Base-by-base conservation (phyloP, 768 basidiomycete species). In the Lentinula edodes region DNA sequence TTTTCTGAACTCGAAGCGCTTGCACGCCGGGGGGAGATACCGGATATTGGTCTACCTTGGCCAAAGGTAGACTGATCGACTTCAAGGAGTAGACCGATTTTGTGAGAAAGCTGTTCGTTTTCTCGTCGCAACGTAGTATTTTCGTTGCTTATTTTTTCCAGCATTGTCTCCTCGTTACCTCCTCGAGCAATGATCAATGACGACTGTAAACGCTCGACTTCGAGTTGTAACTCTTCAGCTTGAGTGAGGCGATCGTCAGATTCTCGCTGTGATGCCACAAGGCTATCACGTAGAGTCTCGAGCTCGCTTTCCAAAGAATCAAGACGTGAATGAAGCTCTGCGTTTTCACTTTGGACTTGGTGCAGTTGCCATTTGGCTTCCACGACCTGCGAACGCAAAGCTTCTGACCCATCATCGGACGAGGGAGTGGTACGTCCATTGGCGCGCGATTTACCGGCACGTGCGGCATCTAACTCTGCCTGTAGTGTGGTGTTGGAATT, bases 61-160 rank as follows among this genome's bases (percentile, higher is more conserved):
- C 85, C 85, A 68, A 88, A 92, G 3, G 83, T 77, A 20, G 89
- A 84, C 66, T 90, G 89, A 67, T 93, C 91, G 48, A 91, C 92
- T 67, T 94, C 92, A 58, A 96, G 83, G 15, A 96, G 80, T 52
- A 95, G 81, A 61, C 87, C 90, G 66, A 96, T 93, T 80, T 93
- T 94, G 71, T 92, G 91, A n/a, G 89, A 88, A 48, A 95, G 82
- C 66, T 93, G 87, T 69, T 91, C 89, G 71, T 95, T 95, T 74
- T 95, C 92, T 61, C 85, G 84, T 71, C 89, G 87, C 62, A 95
- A 84, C 36, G 76, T 80, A 16, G 83, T 80, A 72, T 94, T 95
- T 71, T 96, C 92, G 71, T 79, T 83, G 72, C 87, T 87, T 64
- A 97, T 83, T 71, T 88, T 89, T 74, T 95, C 93, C 41, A 91